phyloP scores from a whole-genome alignment of 116 monocot genomes.

The Dioscorea cayenensis region DNA sequence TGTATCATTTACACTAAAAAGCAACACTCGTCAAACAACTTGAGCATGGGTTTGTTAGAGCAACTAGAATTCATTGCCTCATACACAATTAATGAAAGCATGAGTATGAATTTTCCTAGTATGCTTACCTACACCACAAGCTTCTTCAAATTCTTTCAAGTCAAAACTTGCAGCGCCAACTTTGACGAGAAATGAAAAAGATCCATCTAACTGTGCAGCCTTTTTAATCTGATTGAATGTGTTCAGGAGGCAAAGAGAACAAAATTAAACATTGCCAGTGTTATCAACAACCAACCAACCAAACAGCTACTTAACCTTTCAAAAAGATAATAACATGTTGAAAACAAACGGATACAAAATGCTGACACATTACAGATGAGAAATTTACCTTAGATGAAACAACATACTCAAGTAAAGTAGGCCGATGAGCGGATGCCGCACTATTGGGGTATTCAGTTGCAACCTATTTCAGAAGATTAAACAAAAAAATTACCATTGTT shows the following conservation, averaged over 20 bases:
- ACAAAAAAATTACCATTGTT: background rate
- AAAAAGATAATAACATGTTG: background rate
- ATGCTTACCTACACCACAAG: conserved; percentile 85
- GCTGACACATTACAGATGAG: background rate
- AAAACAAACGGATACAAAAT: background rate
- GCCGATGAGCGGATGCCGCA: conserved; percentile 67
- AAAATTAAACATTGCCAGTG: background rate
- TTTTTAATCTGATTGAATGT: conserved; percentile 62
- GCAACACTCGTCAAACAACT: too few relatives aligned
- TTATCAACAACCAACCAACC: background rate
- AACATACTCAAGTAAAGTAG: conserved; percentile 56
- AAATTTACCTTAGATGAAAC: conserved; percentile 51
- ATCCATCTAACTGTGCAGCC: conserved; percentile 69
- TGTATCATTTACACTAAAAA: too few relatives aligned
- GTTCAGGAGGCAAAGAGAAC: background rate
- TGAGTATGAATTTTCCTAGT: background rate
- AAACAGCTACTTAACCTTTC: background rate
- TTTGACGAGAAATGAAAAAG: conserved; percentile 57
- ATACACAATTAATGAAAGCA: background rate
- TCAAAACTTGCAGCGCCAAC: conserved; percentile 50
- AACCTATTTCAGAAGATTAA: conserved; percentile 27
- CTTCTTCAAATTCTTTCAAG: conserved; percentile 58
- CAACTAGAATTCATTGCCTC: too few relatives aligned
- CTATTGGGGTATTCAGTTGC: conserved; percentile 72
- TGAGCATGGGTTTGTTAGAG: too few relatives aligned